phyloP scores from a whole-genome alignment of 306 rosid species.

The Geum urbanum region DNA sequence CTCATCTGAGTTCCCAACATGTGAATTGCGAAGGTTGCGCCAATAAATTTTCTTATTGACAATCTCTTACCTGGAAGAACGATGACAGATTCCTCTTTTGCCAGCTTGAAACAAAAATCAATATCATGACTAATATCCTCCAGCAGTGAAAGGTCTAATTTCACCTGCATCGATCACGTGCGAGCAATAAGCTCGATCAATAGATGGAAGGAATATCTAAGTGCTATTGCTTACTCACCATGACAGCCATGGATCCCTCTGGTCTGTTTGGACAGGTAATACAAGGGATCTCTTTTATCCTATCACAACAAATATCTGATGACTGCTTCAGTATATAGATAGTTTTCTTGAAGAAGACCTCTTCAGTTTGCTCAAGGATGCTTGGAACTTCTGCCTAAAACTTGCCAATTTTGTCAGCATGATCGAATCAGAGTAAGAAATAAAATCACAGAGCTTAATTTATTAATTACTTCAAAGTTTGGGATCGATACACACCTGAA shows the following conservation, averaged over 20 bases:
- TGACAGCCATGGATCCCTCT: slow-evolving; percentile 88
- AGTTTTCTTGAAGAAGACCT: slow-evolving; percentile 69
- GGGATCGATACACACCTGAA: slow-evolving; percentile 69
- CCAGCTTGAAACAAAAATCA: slow-evolving; percentile 94
- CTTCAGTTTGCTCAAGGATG: slow-evolving; percentile 65
- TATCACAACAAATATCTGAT: slow-evolving; percentile 58
- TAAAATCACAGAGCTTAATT: too few relatives aligned
- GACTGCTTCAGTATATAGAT: slow-evolving; percentile 51
- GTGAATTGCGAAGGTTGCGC: background rate
- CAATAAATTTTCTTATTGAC: background rate
- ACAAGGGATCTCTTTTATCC: slow-evolving; percentile 60
- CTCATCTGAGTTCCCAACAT: background rate
- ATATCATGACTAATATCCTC: slow-evolving; percentile 73
- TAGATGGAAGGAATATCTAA: too few relatives aligned
- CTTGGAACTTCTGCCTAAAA: slow-evolving; percentile 85
- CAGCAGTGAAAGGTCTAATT: slow-evolving; percentile 26
- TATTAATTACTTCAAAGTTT: too few relatives aligned
- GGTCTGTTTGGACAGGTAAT: slow-evolving; percentile 67
- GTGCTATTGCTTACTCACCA: slow-evolving; percentile 46
- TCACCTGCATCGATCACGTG: slow-evolving; percentile 32
- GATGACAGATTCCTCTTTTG: slow-evolving; percentile 87
- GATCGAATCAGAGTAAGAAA: slow-evolving; percentile 1
- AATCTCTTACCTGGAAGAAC: slow-evolving; percentile 79
- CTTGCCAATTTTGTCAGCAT: slow-evolving; percentile 24
- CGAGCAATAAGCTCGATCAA: too few relatives aligned